Evolutionary conservation across 257 asterid species (phyloP), one percentile per base, ranked within the genome.

Genomic region (Hygrophila difformis): DNA sequence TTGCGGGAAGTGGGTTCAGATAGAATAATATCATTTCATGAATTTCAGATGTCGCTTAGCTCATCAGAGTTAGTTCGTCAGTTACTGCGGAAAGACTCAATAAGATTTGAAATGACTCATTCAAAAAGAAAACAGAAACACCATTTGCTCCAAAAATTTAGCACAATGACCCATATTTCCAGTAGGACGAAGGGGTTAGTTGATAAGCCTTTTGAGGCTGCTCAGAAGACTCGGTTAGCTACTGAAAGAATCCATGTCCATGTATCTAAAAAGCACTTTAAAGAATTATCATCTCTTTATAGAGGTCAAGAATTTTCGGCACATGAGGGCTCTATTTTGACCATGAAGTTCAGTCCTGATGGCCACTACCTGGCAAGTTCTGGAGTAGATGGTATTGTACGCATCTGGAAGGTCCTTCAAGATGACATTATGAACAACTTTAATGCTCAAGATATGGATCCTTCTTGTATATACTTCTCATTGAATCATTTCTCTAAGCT

Each of bases 361-460:
- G 96, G 97, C 19, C 85, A 67, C 45, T 75, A 62, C 62, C 66
- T 88, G 63, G 97, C 96, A 18, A 88, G 94, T 66, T 95, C 87
- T 12, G 97, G 97, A 23, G 79, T 70, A 29, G 97, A 88, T 47
- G 93, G 94, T 7, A 63, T 68, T 13, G 87, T 88, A 37, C 94
- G 96, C 44, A 81, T 88, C 13, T 88, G 97, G 97, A 77, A 63
- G 72, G 94, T 88, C 46, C 66, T 68, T 8, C 87, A 76, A 55
- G 84, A 73, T 48, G 91, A 84, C 47, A 47, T 49, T 48, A 57
- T 49, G 1, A 60, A 53, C 40, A 66, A 61, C 64, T 40, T 77
- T 22, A 49, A 65, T 47, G 29, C 53, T 54, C 81, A 73, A 41
- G 73, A 74, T 44, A 41, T 19, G 10, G 89, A 88, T 55, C 82